A percentile compares a stretch with the other conserved stretches of the same genome.
Evolutionary conservation across 148 eudicot genomes (phyloP).

Genomic region (Cornus kousa): DNA sequence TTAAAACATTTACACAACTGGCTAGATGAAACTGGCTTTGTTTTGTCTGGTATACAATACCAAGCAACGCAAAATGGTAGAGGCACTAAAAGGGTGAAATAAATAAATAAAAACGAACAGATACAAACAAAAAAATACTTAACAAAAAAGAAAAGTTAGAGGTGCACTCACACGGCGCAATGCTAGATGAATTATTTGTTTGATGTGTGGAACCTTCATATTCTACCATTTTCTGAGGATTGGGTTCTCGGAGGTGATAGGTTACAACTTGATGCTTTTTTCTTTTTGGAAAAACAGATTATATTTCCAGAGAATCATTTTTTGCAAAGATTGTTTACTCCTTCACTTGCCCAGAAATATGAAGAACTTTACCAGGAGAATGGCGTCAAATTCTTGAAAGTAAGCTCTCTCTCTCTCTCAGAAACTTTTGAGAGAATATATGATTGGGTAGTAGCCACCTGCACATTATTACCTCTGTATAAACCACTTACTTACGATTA

Average conservation of each 20-base stretch:
- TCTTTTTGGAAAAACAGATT: constrained; percentile 33
- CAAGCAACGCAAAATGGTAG: too few relatives aligned
- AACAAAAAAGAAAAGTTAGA: not conserved
- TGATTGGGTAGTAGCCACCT: not conserved
- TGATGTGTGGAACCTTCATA: not conserved
- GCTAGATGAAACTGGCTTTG: too few relatives aligned
- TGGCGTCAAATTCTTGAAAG: constrained; percentile 89
- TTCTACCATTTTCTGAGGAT: not conserved
- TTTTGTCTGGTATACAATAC: too few relatives aligned
- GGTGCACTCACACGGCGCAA: not conserved
- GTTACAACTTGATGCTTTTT: constrained; percentile 8
- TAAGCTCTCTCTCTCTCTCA: constrained; percentile 11
- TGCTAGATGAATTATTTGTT: not conserved
- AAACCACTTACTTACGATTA: not conserved
- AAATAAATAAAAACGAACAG: not conserved
- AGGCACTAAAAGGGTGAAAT: too few relatives aligned
- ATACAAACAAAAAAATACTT: not conserved
- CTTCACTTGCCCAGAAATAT: constrained; percentile 78
- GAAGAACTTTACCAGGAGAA: constrained; percentile 73
- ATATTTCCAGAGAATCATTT: constrained; percentile 87
- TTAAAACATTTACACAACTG: too few relatives aligned
- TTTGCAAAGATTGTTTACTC: constrained; percentile 77
- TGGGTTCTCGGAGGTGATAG: not conserved
- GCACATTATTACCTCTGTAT: not conserved
- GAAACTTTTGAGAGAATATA: not conserved